Evolutionary conservation across 192 early-diverging fungal species (phyloP).

Genomic region (Coemansia sp.): DNA sequence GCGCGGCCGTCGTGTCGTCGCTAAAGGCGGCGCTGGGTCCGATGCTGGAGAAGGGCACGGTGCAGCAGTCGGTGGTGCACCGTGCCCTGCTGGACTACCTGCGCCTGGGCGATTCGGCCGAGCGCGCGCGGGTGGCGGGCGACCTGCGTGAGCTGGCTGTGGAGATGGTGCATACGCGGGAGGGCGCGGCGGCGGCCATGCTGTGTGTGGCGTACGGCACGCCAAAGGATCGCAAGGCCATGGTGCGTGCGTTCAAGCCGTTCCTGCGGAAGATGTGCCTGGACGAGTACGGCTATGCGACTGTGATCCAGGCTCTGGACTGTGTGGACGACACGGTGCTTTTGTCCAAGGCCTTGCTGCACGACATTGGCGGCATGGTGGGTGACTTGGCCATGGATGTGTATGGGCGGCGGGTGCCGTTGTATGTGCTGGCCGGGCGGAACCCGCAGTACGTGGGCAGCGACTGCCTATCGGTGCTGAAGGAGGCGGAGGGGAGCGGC

Average conservation of each 20-base stretch:
- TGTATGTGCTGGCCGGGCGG: constrained; percentile 78
- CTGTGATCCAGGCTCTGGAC: constrained; percentile 77
- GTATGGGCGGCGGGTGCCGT: constrained; percentile 70
- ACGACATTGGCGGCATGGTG: constrained; percentile 34
- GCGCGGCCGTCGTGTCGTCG: constrained; percentile 56
- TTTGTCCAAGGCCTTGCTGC: constrained; percentile 68
- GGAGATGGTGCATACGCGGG: constrained; percentile 87
- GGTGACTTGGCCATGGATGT: constrained; percentile 63
- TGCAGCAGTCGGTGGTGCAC: constrained; percentile 77
- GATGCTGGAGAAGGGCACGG: constrained; percentile 77
- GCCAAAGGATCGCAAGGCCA: constrained; percentile 87
- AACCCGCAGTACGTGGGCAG: constrained; percentile 64
- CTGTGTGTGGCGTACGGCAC: constrained; percentile 69
- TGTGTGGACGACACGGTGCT: constrained; percentile 91
- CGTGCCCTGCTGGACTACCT: constrained; percentile 82
- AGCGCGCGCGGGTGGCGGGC: constrained; percentile 65
- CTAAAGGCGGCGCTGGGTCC: constrained; percentile 61
- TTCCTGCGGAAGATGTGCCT: constrained; percentile 71
- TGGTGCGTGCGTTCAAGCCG: constrained; percentile 79
- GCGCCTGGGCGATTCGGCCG: constrained; percentile 53
- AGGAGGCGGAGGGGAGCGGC: constrained; percentile 66
- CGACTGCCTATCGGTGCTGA: constrained; percentile 64
- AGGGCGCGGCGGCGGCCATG: constrained; percentile 83
- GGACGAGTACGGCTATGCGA: constrained; percentile 88
- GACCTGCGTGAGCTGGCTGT: constrained; percentile 74